A percentile compares a stretch with the other conserved stretches of the same genome.
phyloP scores from a whole-genome alignment of 2,329 filamentous ascomycete species.

The Alternaria angustiovoidea region DNA sequence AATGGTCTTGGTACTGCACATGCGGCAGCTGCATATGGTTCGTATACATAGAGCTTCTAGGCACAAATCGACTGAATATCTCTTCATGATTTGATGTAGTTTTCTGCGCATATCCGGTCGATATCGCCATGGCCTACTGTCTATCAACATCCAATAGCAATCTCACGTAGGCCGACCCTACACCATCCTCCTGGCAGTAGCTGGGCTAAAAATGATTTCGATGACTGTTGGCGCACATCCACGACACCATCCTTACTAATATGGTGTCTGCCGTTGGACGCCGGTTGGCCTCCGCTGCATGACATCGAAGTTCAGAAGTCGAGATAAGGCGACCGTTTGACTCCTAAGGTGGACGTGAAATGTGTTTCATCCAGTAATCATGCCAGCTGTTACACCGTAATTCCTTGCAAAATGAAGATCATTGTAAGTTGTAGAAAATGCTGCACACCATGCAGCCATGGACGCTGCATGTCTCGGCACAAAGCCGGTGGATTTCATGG shows the following conservation, averaged over 20 bases:
- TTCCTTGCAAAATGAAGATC: conserved; percentile 9
- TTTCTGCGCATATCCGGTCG: neutral
- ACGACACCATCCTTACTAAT: conserved; percentile 8
- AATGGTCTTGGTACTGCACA: neutral
- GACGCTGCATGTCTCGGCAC: neutral
- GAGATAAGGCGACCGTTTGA: conserved; percentile 5
- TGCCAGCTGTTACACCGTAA: neutral
- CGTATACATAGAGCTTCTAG: neutral
- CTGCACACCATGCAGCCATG: neutral
- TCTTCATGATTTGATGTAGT: neutral
- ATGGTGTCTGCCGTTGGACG: conserved; percentile 1
- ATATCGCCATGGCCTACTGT: neutral
- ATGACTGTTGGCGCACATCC: neutral
- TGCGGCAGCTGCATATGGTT: neutral
- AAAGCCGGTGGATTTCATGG: conserved; percentile 2
- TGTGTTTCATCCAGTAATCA: neutral
- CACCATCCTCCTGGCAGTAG: neutral
- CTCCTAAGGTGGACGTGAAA: neutral
- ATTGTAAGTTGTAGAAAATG: conserved; percentile 2
- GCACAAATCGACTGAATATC: neutral
- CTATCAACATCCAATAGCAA: neutral
- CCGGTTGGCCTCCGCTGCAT: neutral
- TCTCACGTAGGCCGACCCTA: neutral
- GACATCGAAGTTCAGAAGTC: neutral
- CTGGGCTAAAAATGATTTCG: neutral